Conservation (phyloP, 257 asterid genomes). For the Dorcoceras hygrometricum region DNA sequence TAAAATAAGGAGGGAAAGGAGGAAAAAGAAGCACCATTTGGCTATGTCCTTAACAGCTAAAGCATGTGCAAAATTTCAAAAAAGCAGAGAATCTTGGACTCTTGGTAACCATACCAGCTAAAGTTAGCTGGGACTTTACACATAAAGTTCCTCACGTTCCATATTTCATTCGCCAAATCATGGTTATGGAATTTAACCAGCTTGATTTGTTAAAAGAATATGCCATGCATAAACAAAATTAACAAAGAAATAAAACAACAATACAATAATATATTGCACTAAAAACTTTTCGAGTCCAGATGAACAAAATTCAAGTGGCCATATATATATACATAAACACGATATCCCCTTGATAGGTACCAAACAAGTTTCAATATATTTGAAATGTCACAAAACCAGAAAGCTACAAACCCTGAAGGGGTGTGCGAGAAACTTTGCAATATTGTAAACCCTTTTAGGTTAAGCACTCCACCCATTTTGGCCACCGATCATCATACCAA, state of each 20-base stretch:
- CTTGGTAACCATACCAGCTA: neutral
- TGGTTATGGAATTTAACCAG: neutral
- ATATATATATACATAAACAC: neutral
- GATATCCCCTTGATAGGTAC: neutral
- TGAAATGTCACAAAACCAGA: neutral
- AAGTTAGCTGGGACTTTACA: neutral
- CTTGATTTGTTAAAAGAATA: neutral
- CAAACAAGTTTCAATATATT: neutral
- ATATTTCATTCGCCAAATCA: neutral
- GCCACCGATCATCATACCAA: neutral
- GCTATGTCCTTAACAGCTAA: neutral
- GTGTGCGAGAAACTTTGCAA: neutral
- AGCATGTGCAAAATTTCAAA: neutral
- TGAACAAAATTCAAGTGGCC: too few relatives aligned
- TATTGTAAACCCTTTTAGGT: neutral
- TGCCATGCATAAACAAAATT: neutral
- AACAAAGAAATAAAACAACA: too few relatives aligned
- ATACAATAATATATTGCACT: too few relatives aligned
- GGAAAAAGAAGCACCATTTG: too few relatives aligned
- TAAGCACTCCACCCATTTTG: too few relatives aligned
- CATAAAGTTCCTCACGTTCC: neutral
- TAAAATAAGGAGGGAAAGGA: too few relatives aligned
- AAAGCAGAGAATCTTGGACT: neutral
- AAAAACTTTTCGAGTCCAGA: too few relatives aligned
- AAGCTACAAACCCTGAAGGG: neutral